phyloP scores from a whole-genome alignment of 768 basidiomycete species.

The Ramaria rubella region DNA sequence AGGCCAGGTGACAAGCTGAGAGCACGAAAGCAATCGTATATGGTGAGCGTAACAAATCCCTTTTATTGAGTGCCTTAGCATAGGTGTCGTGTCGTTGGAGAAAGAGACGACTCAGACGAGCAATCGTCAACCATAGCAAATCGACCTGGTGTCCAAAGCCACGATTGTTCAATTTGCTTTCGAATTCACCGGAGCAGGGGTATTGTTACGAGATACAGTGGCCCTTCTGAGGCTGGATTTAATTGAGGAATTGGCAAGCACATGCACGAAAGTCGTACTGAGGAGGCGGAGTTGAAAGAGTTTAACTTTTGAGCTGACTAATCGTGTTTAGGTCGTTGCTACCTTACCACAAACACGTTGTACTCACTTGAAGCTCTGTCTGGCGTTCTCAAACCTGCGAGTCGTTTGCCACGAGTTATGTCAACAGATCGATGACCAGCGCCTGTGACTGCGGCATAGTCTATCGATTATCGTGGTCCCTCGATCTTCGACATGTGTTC shows the following conservation, averaged over 20 bases:
- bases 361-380: too few relatives aligned
- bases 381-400: too few relatives aligned
- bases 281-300: neutral
- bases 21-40: neutral
- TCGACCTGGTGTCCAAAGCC: too few relatives aligned
- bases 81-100: too few relatives aligned
- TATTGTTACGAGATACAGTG: neutral
- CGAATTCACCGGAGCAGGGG: neutral
- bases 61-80: too few relatives aligned
- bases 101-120: too few relatives aligned
- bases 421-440: conserved; percentile 1
- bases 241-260: neutral
- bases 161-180: too few relatives aligned
- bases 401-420: neutral
- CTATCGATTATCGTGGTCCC: neutral
- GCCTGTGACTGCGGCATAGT: neutral
- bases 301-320: neutral
- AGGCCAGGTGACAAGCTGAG: neutral
- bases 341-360: neutral
- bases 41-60: neutral
- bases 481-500: conserved; percentile 8
- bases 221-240: neutral
- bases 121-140: too few relatives aligned
- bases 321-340: neutral
- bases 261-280: neutral